These are phyloP conservation scores for Colletotrichum chlorophyti DNA, from an alignment of 2,329 filamentous ascomycete species.

Conservation along the genomic window DNA sequence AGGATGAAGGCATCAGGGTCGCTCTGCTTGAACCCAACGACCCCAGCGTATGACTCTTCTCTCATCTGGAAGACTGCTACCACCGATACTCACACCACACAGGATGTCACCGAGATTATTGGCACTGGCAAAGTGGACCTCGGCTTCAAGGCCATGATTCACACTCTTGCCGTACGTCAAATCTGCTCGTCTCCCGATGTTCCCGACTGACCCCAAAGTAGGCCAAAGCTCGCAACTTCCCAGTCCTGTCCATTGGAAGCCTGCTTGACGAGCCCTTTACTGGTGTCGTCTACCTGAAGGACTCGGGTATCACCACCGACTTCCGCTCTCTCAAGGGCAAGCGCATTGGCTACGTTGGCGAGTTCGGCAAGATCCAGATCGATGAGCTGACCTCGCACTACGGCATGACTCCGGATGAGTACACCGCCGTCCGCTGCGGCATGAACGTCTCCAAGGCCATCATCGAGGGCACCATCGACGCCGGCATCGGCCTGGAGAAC, in stretches of 20 bases:
- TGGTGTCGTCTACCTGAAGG: constrained; percentile 78
- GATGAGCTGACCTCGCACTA: constrained; percentile 82
- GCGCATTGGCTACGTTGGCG: constrained; percentile 80
- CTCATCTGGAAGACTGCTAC: fast-evolving
- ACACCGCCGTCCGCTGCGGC: constrained; percentile 78
- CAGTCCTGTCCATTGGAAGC: constrained; percentile 74
- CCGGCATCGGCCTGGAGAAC: constrained; percentile 79
- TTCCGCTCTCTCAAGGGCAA: constrained; percentile 79
- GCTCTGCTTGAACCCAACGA: constrained; percentile 79
- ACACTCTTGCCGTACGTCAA: constrained; percentile 70
- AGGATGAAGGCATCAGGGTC: constrained; percentile 78
- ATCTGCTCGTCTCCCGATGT: fast-evolving
- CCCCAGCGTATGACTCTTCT: constrained; percentile 62
- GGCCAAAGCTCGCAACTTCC: constrained; percentile 79
- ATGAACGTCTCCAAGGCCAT: constrained; percentile 85
- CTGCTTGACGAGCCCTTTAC: constrained; percentile 83
- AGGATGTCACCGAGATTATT: constrained; percentile 84
- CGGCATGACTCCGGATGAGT: constrained; percentile 75
- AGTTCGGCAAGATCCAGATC: constrained; percentile 85
- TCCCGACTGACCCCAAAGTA: constrained; percentile 35
- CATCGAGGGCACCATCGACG: constrained; percentile 75
- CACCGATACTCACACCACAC: not conserved
- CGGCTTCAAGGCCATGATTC: constrained; percentile 86
- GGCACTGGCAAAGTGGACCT: constrained; percentile 78
- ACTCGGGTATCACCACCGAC: constrained; percentile 76